A percentile compares a stretch with the other conserved stretches of the same genome.
Conservation (phyloP, 768 basidiomycete species). For the Boletus patriciae region DNA sequence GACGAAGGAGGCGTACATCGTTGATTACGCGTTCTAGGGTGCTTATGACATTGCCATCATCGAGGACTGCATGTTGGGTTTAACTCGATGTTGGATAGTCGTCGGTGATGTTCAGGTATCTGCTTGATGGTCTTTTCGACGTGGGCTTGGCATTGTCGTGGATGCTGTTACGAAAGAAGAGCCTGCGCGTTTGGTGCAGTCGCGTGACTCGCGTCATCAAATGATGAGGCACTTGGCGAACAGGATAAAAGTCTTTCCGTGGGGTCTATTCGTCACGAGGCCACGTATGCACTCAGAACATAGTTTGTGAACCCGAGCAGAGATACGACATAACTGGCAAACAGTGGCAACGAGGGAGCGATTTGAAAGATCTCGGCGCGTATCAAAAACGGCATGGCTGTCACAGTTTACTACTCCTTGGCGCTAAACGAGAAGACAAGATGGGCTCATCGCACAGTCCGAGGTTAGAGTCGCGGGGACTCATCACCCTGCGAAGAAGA, state of each 20-base stretch:
- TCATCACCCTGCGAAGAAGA: too few relatives aligned
- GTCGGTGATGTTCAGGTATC: constrained; percentile 43
- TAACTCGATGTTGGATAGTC: constrained; percentile 74
- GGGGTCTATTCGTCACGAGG: constrained; percentile 33
- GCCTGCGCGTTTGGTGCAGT: constrained; percentile 8
- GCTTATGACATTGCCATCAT: constrained; percentile 87
- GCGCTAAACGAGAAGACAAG: constrained; percentile 1
- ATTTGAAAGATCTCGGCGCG: constrained; percentile 88
- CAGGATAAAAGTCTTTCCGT: constrained; percentile 1
- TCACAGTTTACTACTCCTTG: neutral
- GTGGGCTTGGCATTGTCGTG: constrained; percentile 35
- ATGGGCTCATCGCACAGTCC: constrained; percentile 68
- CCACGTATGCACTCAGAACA: constrained; percentile 81
- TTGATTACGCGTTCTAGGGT: constrained; percentile 96
- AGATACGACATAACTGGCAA: constrained; percentile 81
- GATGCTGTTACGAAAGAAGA: constrained; percentile 9
- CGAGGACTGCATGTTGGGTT: constrained; percentile 90
- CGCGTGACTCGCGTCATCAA: too few relatives aligned
- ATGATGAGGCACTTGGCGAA: constrained; percentile 14
- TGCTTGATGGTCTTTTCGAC: constrained; percentile 38
- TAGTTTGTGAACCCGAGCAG: constrained; percentile 87
- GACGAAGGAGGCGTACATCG: constrained; percentile 58
- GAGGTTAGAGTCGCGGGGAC: too few relatives aligned
- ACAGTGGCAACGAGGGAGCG: constrained; percentile 85
- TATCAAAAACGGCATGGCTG: constrained; percentile 92